Evolutionary conservation across 1,139 yeast species (phyloP), one percentile per base, ranked within the genome.

Genomic region (Suhomyces coccinellae): DNA sequence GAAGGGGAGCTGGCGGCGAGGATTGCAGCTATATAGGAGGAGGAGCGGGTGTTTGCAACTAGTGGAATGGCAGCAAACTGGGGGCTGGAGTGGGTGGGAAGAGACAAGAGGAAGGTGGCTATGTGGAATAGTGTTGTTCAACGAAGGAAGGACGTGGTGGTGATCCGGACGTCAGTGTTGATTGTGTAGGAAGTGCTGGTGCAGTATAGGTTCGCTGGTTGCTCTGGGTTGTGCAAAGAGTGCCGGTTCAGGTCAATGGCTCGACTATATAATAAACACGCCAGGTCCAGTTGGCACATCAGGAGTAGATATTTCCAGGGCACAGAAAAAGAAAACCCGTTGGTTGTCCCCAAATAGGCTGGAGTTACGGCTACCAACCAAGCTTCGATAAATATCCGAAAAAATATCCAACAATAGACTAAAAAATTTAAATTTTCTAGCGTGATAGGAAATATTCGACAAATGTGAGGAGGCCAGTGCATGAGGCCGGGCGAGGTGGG

Each of bases 371-470:
- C 41, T 42, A 29, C 37, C 9, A 42, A 42, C 40, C 45, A 29
- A 34, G 37, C 45, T 37, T 42, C 45, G 45, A 42, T 36, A 42
- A 42, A 32, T n/a, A 27, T 33, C 32, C 35, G 35, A 42, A 42
- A 42, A 41, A 41, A 36, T 30, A 41, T 14, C 15, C 13, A 20
- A 44, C 42, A 44, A 42, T 42, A 33, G 20, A 37, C 45, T 42
- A 42, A 42, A 42, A 35, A 31, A 37, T 37, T 42, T 33, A 28
- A 37, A 30, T 33, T 42, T 38, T 29, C 22, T 29, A 17, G 36
- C 33, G 11, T 5, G 20, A n/a, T 27, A 5, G 24, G 29, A 14
- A n/a, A 20, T 20, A n/a, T 15, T 10, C 22, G 29, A 11, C 12
- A 28, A 28, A 20, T 30, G 33, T 14, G 29, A 26, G 29, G n/a